phyloP scores from a whole-genome alignment of 805 yeast species.

The Candida argentea region DNA sequence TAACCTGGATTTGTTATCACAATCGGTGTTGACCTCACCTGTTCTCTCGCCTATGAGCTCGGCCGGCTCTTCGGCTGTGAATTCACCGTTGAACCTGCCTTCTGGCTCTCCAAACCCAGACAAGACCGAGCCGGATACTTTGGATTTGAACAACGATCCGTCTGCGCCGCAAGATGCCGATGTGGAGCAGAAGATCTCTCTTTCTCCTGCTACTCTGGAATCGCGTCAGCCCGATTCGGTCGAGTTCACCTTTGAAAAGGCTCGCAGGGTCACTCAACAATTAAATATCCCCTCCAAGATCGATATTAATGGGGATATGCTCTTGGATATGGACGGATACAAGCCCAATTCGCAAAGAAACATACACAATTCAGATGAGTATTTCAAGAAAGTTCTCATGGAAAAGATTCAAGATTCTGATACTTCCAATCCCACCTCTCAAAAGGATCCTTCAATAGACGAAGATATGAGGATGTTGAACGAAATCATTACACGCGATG shows the following conservation, averaged over 20 bases:
- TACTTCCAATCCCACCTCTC: conserved; percentile 7
- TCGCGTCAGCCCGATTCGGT: conserved; percentile 2
- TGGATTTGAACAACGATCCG: conserved; percentile 18
- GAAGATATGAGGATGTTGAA: conserved; percentile 24
- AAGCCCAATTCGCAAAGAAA: conserved; percentile 71
- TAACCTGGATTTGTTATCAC: conserved; percentile 41
- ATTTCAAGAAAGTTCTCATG: conserved; percentile 59
- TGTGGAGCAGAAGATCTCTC: conserved; percentile 19
- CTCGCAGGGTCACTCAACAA: conserved; percentile 52
- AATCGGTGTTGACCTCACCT: conserved; percentile 76
- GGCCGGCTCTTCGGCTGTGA: conserved; percentile 35
- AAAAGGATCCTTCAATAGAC: too few species aligned
- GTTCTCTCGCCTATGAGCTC: conserved; percentile 61
- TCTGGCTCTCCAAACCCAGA: not conserved
- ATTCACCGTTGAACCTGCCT: conserved; percentile 3
- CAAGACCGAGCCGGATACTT: conserved; percentile 20
- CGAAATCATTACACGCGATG: conserved; percentile 40
- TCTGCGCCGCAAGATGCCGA: conserved; percentile 6
- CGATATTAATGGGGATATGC: conserved; percentile 81
- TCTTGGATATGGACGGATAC: conserved; percentile 92
- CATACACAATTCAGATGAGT: conserved; percentile 64
- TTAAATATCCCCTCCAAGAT: conserved; percentile 82
- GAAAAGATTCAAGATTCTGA: conserved; percentile 49
- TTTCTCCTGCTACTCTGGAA: conserved; percentile 10
- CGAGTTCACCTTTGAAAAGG: conserved; percentile 44